phyloP scores from a whole-genome alignment of 352 stramenopile genomes.

The Detonula confervacea region DNA sequence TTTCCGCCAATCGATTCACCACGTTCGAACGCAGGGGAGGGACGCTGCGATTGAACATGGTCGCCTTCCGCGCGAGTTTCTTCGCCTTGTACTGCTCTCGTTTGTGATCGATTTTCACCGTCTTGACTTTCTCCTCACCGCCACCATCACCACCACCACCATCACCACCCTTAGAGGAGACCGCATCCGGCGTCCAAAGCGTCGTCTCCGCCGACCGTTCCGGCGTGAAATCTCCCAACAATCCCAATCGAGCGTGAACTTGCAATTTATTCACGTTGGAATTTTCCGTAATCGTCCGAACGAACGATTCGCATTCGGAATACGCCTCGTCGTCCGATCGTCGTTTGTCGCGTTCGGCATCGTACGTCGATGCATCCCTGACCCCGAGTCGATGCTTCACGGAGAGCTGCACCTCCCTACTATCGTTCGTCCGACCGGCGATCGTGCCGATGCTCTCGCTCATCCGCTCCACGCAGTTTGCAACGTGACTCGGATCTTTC shows the following conservation, averaged over 20 bases:
- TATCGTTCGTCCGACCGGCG: not conserved
- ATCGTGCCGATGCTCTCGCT: not conserved
- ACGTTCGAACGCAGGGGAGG: conserved; percentile 48
- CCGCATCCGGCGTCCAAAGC: conserved; percentile 12
- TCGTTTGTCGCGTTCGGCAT: conserved; percentile 20
- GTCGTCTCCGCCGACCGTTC: not conserved
- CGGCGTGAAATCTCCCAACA: conserved; percentile 35
- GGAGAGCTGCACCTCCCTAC: conserved; percentile 2
- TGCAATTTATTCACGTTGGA: conserved; percentile 43
- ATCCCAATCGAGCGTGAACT: conserved; percentile 43
- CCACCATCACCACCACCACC: not conserved
- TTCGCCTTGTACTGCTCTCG: conserved; percentile 45
- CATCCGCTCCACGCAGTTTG: conserved; percentile 89
- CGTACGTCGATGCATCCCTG: conserved; percentile 22
- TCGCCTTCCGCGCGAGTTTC: conserved; percentile 26
- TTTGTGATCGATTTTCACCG: conserved; percentile 59
- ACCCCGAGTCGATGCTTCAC: conserved; percentile 63
- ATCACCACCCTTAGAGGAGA: no score
- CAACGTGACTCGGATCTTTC: conserved; percentile 89
- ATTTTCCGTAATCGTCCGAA: conserved; percentile 11
- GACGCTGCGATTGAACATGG: conserved; percentile 51
- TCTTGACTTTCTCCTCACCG: not conserved
- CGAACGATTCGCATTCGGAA: conserved; percentile 30
- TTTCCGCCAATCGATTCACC: conserved; percentile 21
- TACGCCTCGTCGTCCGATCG: conserved; percentile 47